Evolutionary conservation across 2,329 filamentous ascomycete genomes (phyloP).

Genomic region (Cladosporium sp.): DNA sequence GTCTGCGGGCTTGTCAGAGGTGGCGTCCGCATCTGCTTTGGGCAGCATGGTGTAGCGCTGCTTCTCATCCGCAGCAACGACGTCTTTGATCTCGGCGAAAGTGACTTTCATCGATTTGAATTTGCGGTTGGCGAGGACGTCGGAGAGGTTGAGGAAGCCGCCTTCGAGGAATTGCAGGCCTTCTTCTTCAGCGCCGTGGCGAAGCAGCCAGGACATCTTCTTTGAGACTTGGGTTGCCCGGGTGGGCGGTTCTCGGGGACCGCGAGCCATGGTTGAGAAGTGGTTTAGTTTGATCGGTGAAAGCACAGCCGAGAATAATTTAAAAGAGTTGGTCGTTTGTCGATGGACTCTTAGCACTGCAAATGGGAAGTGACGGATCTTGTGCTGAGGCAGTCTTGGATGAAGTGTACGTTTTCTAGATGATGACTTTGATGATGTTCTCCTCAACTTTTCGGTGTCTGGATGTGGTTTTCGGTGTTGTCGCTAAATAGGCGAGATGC

Average conservation of each 20-base stretch:
- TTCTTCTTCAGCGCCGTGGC: slow-evolving; percentile 63
- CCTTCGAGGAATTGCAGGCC: slow-evolving; percentile 58
- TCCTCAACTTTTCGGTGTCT: neutral
- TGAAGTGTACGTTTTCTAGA: neutral
- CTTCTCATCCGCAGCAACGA: slow-evolving; percentile 79
- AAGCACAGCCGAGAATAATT: neutral
- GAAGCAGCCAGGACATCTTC: slow-evolving; percentile 51
- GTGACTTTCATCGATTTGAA: slow-evolving; percentile 71
- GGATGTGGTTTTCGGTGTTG: neutral
- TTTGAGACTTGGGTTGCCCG: slow-evolving; percentile 36
- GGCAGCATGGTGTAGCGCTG: slow-evolving; percentile 82
- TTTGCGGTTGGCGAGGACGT: slow-evolving; percentile 59
- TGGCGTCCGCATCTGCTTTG: slow-evolving; percentile 34
- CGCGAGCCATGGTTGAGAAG: slow-evolving; percentile 13
- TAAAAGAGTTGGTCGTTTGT: neutral
- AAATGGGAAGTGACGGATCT: neutral
- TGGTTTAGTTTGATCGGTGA: neutral
- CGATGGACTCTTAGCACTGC: neutral
- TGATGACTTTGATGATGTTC: neutral
- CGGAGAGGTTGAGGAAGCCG: slow-evolving; percentile 61
- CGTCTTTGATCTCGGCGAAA: slow-evolving; percentile 68
- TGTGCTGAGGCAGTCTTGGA: neutral
- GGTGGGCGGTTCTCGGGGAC: slow-evolving; percentile 17
- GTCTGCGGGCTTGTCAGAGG: slow-evolving; percentile 55
- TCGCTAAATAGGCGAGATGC: neutral